Evolutionary conservation across 78 protist genomes (phyloP).

Genomic region (Tieghemostelium lacteum): DNA sequence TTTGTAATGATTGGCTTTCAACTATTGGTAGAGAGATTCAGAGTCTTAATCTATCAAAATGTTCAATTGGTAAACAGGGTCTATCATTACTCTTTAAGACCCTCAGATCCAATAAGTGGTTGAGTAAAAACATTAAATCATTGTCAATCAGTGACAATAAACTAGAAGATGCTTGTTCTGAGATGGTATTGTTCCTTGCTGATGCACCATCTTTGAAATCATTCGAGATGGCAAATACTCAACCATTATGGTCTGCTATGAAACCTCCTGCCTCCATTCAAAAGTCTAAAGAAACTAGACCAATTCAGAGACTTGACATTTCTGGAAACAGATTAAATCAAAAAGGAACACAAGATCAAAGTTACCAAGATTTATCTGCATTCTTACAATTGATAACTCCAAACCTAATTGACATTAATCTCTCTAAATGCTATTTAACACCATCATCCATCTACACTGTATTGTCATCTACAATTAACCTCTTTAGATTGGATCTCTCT

Average conservation of each 20-base stretch:
- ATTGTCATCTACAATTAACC: slow-evolving; percentile 13
- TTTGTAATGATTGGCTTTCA: slow-evolving; percentile 68
- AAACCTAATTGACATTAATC: slow-evolving; percentile 38
- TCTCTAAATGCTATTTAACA: slow-evolving; percentile 6
- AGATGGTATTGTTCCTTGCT: slow-evolving; percentile 43
- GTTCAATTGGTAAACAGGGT: slow-evolving; percentile 64
- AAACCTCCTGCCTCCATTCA: slow-evolving; percentile 23
- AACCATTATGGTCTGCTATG: slow-evolving; percentile 34
- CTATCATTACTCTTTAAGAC: slow-evolving; percentile 28
- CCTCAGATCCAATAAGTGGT: slow-evolving; percentile 52
- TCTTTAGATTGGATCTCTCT: slow-evolving; percentile 25
- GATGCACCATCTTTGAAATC: slow-evolving; percentile 38
- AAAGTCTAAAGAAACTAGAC: slow-evolving; percentile 59
- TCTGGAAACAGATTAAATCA: slow-evolving; percentile 21
- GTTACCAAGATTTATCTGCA: slow-evolving; percentile 13
- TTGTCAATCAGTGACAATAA: slow-evolving; percentile 49
- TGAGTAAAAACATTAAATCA: slow-evolving; percentile 53
- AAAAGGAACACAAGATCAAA: background rate
- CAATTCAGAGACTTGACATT: slow-evolving; percentile 24
- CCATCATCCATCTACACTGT: slow-evolving; percentile 8
- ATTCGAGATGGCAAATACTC: slow-evolving; percentile 53
- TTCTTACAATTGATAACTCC: slow-evolving; percentile 54
- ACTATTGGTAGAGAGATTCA: slow-evolving; percentile 52
- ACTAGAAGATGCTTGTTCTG: slow-evolving; percentile 31
- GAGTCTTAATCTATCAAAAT: slow-evolving; percentile 36